A percentile compares a stretch with the other conserved stretches of the same genome.
phyloP scores from a whole-genome alignment of 345 rosid species.

The Aquilaria sinensis region DNA sequence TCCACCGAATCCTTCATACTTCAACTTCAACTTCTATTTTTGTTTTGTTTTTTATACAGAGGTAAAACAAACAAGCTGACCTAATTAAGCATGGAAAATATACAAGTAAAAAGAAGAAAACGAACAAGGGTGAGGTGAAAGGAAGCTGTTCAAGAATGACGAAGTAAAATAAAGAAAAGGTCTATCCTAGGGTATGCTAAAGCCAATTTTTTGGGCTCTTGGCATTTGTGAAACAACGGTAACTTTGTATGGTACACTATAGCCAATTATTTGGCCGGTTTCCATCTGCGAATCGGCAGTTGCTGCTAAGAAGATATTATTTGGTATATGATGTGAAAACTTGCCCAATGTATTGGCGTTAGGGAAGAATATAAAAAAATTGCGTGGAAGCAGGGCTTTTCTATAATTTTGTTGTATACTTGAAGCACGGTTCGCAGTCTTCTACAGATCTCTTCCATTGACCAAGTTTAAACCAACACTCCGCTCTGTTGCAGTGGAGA shows the following conservation, averaged over 20 bases:
- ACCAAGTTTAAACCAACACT: conserved; percentile 86
- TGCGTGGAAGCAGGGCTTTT: conserved; percentile 73
- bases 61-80: conserved; percentile 41
- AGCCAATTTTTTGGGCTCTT: conserved; percentile 40
- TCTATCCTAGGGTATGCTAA: conserved; percentile 36
- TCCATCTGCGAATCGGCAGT: conserved; percentile 11
- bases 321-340: conserved; percentile 25
- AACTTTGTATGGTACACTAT: too few relatives aligned
- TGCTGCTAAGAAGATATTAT: conserved; percentile 24
- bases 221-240: too few relatives aligned
- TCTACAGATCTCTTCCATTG: conserved; percentile 75
- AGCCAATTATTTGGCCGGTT: too few relatives aligned
- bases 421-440: conserved; percentile 72
- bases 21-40: not conserved
- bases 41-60: conserved; percentile 1
- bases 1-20: conserved; percentile 32
- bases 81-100: conserved; percentile 26
- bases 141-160: conserved; percentile 30
- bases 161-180: conserved; percentile 55
- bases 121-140: not conserved
- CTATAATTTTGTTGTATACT: conserved; percentile 58
- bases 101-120: not conserved
- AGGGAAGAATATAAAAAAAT: conserved; percentile 8
- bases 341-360: conserved; percentile 20
- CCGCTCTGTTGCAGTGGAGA: conserved; percentile 79